Conservation (phyloP, 2,329 filamentous ascomycete species). For the Exutisphaerella laricina region DNA sequence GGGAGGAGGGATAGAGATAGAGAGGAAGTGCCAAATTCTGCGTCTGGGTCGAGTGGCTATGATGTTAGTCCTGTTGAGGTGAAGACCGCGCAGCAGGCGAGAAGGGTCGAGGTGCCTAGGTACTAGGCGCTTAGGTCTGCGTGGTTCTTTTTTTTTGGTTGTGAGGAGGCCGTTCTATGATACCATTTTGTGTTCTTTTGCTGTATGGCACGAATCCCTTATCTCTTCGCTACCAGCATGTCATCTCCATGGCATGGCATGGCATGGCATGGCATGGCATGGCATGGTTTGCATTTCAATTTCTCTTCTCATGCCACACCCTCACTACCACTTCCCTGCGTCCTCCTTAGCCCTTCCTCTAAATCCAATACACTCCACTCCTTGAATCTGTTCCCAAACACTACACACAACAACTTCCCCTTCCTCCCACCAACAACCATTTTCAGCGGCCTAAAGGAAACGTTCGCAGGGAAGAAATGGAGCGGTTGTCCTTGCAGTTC, state of each 20-base stretch:
- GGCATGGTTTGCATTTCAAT: background rate
- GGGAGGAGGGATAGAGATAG: constrained; percentile 6
- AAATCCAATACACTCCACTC: constrained; percentile 54
- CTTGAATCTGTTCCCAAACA: constrained; percentile 50
- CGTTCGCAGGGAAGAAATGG: constrained; percentile 44
- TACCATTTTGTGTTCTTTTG: constrained; percentile 3
- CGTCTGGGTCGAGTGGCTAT: constrained; percentile 9
- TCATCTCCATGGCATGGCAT: no score
- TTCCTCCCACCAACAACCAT: constrained; percentile 53
- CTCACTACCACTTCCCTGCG: background rate
- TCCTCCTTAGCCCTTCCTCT: constrained; percentile 24
- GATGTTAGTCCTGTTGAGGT: constrained; percentile 20
- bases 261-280: background rate
- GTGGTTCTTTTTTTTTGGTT: background rate
- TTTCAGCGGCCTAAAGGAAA: constrained; percentile 44
- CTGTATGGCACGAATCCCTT: background rate
- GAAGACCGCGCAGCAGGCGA: constrained; percentile 3
- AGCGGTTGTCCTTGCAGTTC: constrained; percentile 25
- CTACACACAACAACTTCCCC: constrained; percentile 48
- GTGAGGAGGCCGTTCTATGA: constrained; percentile 2
- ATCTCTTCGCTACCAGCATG: background rate
- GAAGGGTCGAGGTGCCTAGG: background rate
- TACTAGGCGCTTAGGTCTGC: no score
- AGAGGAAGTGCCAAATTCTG: constrained; percentile 12
- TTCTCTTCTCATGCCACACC: background rate